Percentiles rank a stretch among this genome's conserved stretches.
Conservation (phyloP, 805 yeast genomes). For the Suhomyces vadensis region DNA sequence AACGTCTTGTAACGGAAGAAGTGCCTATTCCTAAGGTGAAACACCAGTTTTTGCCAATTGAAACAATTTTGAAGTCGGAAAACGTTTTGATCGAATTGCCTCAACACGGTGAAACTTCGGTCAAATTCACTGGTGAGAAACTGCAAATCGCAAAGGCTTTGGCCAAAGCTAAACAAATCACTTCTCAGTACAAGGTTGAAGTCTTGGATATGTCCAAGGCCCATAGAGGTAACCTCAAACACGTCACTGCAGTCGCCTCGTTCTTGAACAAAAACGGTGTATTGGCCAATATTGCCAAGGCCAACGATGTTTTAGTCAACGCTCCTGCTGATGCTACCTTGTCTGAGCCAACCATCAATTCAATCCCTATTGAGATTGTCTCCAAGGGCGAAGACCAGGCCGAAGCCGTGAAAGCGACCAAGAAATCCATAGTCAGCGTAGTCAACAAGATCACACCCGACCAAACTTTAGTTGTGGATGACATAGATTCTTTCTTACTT, state of each 20-base stretch:
- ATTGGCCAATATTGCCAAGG: slow-evolving; percentile 43
- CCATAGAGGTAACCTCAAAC: slow-evolving; percentile 75
- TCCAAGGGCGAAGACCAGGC: slow-evolving; percentile 44
- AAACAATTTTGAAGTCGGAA: slow-evolving; percentile 51
- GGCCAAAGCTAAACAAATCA: slow-evolving; percentile 56
- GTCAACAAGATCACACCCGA: slow-evolving; percentile 77
- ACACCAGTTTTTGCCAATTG: slow-evolving; percentile 67
- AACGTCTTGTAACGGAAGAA: slow-evolving; percentile 51
- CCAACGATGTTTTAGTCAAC: slow-evolving; percentile 37
- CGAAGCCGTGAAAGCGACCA: slow-evolving; percentile 58
- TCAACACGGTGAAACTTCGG: slow-evolving; percentile 46
- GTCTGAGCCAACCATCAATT: slow-evolving; percentile 34
- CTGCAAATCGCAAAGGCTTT: slow-evolving; percentile 61
- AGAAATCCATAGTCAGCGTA: slow-evolving; percentile 66
- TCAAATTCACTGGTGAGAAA: slow-evolving; percentile 63
- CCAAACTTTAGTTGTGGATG: slow-evolving; percentile 56
- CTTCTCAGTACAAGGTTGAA: slow-evolving; percentile 61
- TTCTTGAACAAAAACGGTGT: slow-evolving; percentile 57
- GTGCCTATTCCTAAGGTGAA: slow-evolving; percentile 65
- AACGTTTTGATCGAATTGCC: slow-evolving; percentile 63
- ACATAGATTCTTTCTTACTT: slow-evolving; percentile 64
- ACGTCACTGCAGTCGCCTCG: slow-evolving; percentile 74
- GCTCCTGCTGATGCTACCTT: slow-evolving; percentile 43
- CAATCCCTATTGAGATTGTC: slow-evolving; percentile 63
- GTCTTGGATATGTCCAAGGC: slow-evolving; percentile 83